Conservation (phyloP, 179 eudicot species). For the Corrigiola litoralis region DNA sequence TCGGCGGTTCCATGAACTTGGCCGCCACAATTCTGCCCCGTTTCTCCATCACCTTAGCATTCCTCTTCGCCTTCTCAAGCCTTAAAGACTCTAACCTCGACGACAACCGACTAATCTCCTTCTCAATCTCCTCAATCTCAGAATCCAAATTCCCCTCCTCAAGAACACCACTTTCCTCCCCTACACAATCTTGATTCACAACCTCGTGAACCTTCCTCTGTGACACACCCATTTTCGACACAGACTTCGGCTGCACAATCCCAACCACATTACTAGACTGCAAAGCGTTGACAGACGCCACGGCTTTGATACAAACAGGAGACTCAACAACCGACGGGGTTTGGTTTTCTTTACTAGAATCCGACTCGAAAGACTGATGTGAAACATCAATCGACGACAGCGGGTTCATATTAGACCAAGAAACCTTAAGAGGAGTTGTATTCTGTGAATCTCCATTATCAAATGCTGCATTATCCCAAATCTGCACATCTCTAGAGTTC, state of each 20-base stretch:
- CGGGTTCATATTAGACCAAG: conserved; percentile 42
- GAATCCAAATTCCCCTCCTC: conserved; percentile 53
- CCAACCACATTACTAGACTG: conserved; percentile 13
- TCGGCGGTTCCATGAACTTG: conserved; percentile 60
- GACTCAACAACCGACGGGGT: conserved; percentile 26
- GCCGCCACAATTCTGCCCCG: conserved; percentile 51
- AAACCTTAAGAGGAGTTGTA: conserved; percentile 12
- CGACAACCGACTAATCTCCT: conserved; percentile 53
- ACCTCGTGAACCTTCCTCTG: background rate
- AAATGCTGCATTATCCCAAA: conserved; percentile 77
- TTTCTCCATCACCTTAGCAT: conserved; percentile 35
- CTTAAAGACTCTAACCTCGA: conserved; percentile 53
- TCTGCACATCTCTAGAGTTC: conserved; percentile 47
- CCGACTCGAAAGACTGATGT: conserved; percentile 39
- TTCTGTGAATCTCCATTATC: conserved; percentile 52
- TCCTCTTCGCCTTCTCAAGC: conserved; percentile 51
- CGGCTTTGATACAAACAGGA: conserved; percentile 28
- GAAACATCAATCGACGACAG: conserved; percentile 26
- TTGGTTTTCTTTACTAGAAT: conserved; percentile 59
- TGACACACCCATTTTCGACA: conserved; percentile 13
- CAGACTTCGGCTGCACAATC: conserved; percentile 16
- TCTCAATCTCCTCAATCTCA: conserved; percentile 75
- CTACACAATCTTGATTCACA: background rate
- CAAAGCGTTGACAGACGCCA: conserved; percentile 22
- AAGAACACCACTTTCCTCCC: conserved; percentile 10